phyloP scores from a whole-genome alignment of 805 yeast genomes.

The Saccharomycopsis babjevae region DNA sequence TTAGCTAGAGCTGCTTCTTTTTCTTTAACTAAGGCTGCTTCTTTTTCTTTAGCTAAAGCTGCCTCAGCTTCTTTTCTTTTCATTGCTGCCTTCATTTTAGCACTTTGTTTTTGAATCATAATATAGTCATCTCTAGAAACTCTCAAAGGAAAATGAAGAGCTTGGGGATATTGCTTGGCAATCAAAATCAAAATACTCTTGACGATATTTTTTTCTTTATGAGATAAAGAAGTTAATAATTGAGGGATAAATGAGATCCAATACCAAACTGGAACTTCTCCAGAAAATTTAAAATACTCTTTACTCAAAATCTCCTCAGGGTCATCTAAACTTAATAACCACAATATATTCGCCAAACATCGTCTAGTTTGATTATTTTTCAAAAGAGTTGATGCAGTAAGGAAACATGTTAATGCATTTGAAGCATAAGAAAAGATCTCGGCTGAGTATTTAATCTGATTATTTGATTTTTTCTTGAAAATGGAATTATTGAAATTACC shows the following conservation, averaged over 20 bases:
- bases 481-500: constrained; percentile 88
- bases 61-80: neutral
- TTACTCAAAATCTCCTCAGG: constrained; percentile 65
- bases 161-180: constrained; percentile 96
- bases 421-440: constrained; percentile 71
- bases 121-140: constrained; percentile 92
- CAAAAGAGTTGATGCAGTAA: constrained; percentile 97
- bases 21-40: neutral
- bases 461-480: constrained; percentile 45
- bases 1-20: neutral
- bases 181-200: constrained; percentile 80
- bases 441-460: constrained; percentile 37
- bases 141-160: constrained; percentile 87
- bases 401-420: constrained; percentile 88
- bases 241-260: constrained; percentile 98
- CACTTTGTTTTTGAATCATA: constrained; percentile 63
- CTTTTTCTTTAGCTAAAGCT: neutral
- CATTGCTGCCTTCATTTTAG: neutral
- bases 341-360: constrained; percentile 75
- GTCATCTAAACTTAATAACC: constrained; percentile 91
- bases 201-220: constrained; percentile 79
- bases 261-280: constrained; percentile 98
- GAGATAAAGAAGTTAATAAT: constrained; percentile 76
- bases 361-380: constrained; percentile 86
- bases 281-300: constrained; percentile 85